Evolutionary conservation across 2,329 filamentous ascomycete species (phyloP), one percentile per base, ranked within the genome.

Genomic region (Zasmidium angulare): DNA sequence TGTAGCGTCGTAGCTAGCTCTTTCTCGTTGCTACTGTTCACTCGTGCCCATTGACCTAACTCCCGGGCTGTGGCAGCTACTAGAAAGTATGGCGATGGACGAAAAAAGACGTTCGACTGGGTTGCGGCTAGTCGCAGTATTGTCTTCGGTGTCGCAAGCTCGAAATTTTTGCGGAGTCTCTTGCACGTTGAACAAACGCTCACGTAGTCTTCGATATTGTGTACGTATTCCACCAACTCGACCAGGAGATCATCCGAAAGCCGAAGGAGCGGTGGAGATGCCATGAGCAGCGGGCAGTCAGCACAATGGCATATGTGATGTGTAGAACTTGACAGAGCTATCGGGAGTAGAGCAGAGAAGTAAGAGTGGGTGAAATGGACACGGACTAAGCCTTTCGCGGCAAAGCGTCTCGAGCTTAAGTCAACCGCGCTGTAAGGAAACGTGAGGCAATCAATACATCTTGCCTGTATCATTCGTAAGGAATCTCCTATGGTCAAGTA

Each of bases 1-100:
- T 61, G 62, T 2, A 73, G 61, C 2, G 62, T 56, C 3, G 47
- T 20, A 10, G 60, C 64, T 11, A 76, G 66, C 1, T 24, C n/a
- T 2, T 50, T 11, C 21, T 67, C 71, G 43, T 71, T 71, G 0
- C 53, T 52, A 1, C 61, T 26, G 48, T 63, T 63, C 12, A 59
- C 23, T 1, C 74, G 62, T 1, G 74, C 74, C 75, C 75, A 77
- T 49, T 69, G 47, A 7, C 71, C 67, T 3, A 72, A 61, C 53
- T 76, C 66, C 4, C 66, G 62, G 2, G 72, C 73, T 14, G 69
- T 70, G 2, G 74, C 73, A 22, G 68, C 64, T 43, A 75, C 62
- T 9, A 77, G 71, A 53, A 74, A 75, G 46, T 73, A 64, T 1
- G 75, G 75, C 55, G 72, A 70, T 24, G 74, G 74, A 6, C 70